Percentiles rank a stretch among this genome's conserved stretches.
Evolutionary conservation across 2,329 filamentous ascomycete genomes (phyloP).

Genomic region (Arthrobotrys iridis): DNA sequence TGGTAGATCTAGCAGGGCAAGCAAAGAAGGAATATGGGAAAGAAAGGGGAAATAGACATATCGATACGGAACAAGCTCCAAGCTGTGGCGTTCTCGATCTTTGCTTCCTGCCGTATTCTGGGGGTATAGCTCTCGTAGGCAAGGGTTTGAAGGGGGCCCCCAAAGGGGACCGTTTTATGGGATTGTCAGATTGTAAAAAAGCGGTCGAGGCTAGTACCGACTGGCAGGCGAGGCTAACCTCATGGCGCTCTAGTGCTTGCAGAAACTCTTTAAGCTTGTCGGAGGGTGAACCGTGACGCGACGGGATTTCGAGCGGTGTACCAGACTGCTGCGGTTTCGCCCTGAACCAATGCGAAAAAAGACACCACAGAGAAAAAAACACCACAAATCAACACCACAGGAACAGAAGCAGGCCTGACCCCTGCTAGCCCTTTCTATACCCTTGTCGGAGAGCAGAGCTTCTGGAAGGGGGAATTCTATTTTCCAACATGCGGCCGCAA

Average conservation of each 20-base stretch:
- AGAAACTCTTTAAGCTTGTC: not conserved
- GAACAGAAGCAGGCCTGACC: not conserved
- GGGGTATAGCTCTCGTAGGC: not conserved
- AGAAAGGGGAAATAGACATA: not conserved
- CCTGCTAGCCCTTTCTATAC: not conserved
- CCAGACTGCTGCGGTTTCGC: slow-evolving; percentile 4
- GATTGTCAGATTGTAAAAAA: too few species aligned
- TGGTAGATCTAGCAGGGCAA: not conserved
- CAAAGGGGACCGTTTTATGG: not conserved
- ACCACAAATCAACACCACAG: slow-evolving; percentile 5
- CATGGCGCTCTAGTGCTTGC: not conserved
- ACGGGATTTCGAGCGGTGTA: not conserved
- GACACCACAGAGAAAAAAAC: not conserved
- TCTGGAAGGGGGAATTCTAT: too few species aligned
- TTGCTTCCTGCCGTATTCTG: not conserved
- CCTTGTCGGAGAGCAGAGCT: slow-evolving; percentile 5
- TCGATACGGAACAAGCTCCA: slow-evolving; percentile 1
- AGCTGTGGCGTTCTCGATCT: not conserved
- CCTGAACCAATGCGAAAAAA: slow-evolving; percentile 12
- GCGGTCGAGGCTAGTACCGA: not conserved
- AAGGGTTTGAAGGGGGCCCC: not conserved
- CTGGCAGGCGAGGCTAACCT: not conserved
- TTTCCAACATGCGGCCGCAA: too few species aligned
- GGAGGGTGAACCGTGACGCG: slow-evolving; percentile 14
- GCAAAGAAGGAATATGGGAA: not conserved